Base-by-base conservation (phyloP, 176 grass and related monocot species). In the Saccharum spontaneum region DNA sequence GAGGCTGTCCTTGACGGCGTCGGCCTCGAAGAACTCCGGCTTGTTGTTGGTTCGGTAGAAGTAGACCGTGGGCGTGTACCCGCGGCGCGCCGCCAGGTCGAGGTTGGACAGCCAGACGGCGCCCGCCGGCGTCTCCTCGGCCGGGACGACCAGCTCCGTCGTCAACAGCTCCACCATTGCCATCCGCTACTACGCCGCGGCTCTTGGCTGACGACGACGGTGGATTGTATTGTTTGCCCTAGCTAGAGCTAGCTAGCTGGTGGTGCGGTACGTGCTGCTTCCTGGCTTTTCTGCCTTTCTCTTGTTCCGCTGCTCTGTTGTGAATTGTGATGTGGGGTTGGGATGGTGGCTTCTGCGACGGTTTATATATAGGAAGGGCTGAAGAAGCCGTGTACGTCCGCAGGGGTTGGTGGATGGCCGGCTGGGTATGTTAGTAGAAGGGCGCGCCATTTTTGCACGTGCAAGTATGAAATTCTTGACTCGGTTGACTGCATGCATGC, bases 81-180 rank as follows among this genome's bases (percentile, higher is more conserved):
- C 90, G 5, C 88, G 76, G 8, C 83, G 72, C 0, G 75, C 83
- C 0, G 89, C 84, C 0, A 91, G 76, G 54, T 94, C 95, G 2
- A 94, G 88, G 78, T 91, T 97, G 34, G 92, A 97, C 1, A 94
- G 55, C 95, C 95, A 94, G 2, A 97, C 39, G 55, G 59, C 60
- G 72, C 60, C 80, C 18, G 13, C 75, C 31, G 91, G 89, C 15
- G 91, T 93, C 81, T 74, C 88, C 38, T 86, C 89, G 1, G 80
- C 74, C 20, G 94, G 94, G 20, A 82, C 85, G 12, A 97, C 87
- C 30, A 93, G 1, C 55, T 77, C 85, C 18, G 91, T 89, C 50
- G 80, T 40, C 23, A 90, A 18, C 46, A 57, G 36, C 62, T 96
- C 78, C 72, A 91, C 90, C 77, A 16, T 80, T 59, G 73, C n/a